Percentiles rank a stretch among this genome's conserved stretches.
Conservation (phyloP, 1,284 basidiomycete genomes). For the Caloboletus firmus region DNA sequence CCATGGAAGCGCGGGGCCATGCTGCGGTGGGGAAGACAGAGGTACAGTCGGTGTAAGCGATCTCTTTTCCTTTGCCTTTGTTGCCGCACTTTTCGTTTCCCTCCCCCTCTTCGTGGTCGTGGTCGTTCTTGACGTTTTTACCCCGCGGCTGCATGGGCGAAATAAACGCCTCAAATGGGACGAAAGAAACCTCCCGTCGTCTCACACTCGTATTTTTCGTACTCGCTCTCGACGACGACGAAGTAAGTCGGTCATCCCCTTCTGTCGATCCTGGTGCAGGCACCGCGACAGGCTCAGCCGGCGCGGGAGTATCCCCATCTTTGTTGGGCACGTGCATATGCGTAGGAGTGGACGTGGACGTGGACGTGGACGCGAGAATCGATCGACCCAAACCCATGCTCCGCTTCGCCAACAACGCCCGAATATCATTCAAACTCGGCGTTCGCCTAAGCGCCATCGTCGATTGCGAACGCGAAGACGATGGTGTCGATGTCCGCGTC, state of each 20-base stretch:
- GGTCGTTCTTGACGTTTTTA: background rate
- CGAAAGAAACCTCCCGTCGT: background rate
- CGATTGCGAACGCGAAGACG: background rate
- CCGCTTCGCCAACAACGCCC: slow-evolving; percentile 18
- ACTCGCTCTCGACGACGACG: background rate
- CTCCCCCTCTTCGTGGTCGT: background rate
- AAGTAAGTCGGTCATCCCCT: background rate
- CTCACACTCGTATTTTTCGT: background rate
- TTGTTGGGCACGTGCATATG: background rate
- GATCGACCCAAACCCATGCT: background rate
- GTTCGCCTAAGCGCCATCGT: background rate
- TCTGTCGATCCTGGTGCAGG: background rate
- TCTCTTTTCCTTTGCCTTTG: background rate
- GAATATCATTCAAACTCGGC: slow-evolving; percentile 23
- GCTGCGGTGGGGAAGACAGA: background rate
- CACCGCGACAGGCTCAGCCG: background rate
- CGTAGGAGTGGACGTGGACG: background rate
- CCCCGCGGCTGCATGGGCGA: slow-evolving; percentile 15
- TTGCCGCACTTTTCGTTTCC: background rate
- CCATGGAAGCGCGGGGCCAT: background rate
- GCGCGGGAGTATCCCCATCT: background rate
- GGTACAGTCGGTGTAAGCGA: background rate
- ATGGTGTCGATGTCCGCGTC: background rate
- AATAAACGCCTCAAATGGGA: slow-evolving; percentile 27
- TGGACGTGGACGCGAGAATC: background rate